Percentiles rank a stretch among this genome's conserved stretches.
Evolutionary conservation across 2,329 filamentous ascomycete species (phyloP).

Genomic region (Colletotrichum nymphaeae): DNA sequence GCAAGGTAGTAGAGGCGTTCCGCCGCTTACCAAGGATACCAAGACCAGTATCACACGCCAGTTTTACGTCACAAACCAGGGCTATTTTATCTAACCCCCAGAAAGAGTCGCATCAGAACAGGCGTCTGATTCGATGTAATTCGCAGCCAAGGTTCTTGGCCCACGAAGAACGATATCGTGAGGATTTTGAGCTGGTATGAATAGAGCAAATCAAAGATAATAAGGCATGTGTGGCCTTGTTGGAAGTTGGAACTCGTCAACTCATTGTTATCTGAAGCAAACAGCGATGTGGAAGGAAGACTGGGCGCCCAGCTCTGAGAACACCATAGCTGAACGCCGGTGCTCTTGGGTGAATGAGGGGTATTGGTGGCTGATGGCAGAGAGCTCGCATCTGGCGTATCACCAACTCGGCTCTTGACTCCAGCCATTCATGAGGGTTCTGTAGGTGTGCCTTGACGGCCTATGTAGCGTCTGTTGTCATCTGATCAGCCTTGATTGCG

Average conservation of each 20-base stretch:
- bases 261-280: not conserved
- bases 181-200: not conserved
- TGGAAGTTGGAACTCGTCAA: not conserved
- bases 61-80: constrained; percentile 25
- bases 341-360: not conserved
- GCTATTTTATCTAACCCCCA: not conserved
- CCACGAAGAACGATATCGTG: not conserved
- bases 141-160: constrained; percentile 28
- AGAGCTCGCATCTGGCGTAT: not conserved
- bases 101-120: not conserved
- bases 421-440: not conserved
- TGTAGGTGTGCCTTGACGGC: not conserved
- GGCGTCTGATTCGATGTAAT: constrained; percentile 11
- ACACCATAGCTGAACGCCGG: not conserved
- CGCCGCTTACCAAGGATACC: constrained; percentile 32
- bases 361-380: not conserved
- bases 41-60: constrained; percentile 10
- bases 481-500: not conserved
- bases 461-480: not conserved
- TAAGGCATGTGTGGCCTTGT: not conserved
- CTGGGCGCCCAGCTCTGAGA: constrained; percentile 7
- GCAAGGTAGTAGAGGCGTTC: not conserved
- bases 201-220: not conserved
- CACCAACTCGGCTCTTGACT: not conserved
- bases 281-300: not conserved